Conservation (phyloP, 2,329 filamentous ascomycete species). For the Coniochaeta sp. region DNA sequence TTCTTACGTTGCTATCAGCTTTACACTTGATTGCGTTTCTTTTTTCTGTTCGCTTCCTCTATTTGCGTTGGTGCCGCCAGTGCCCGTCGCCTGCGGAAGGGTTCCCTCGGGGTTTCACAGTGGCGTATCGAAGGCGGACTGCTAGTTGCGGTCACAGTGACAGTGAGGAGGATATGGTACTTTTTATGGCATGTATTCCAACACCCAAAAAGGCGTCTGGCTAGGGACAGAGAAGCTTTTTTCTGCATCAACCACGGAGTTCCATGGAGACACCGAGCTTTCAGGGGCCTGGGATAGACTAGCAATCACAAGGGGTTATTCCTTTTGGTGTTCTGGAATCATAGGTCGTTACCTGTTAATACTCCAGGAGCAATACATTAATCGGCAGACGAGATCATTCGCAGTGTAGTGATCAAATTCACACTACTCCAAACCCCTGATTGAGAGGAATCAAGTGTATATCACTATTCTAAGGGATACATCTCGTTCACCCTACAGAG, state of each 20-base stretch:
- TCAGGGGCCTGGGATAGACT: not conserved
- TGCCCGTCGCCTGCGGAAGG: not conserved
- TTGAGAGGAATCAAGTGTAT: not conserved
- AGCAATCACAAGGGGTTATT: not conserved
- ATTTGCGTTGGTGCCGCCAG: not conserved
- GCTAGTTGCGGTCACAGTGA: not conserved
- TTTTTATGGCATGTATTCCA: not conserved
- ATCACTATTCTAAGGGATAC: too few relatives aligned
- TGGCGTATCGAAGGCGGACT: not conserved
- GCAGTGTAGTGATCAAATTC: not conserved
- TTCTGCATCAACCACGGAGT: not conserved
- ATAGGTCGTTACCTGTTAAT: not conserved
- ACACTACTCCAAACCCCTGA: too few relatives aligned
- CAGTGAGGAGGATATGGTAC: not conserved
- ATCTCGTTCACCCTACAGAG: too few relatives aligned
- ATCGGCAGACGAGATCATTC: not conserved
- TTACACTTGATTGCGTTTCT: not conserved
- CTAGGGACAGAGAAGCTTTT: not conserved
- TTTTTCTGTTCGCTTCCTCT: not conserved
- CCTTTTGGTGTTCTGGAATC: not conserved
- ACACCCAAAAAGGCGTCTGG: not conserved
- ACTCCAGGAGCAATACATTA: not conserved
- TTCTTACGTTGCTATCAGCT: not conserved
- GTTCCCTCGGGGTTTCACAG: not conserved
- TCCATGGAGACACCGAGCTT: not conserved